These are phyloP conservation scores for Apiospora hydei DNA, from an alignment of 2,329 filamentous ascomycete genomes.

Conservation along the genomic window DNA sequence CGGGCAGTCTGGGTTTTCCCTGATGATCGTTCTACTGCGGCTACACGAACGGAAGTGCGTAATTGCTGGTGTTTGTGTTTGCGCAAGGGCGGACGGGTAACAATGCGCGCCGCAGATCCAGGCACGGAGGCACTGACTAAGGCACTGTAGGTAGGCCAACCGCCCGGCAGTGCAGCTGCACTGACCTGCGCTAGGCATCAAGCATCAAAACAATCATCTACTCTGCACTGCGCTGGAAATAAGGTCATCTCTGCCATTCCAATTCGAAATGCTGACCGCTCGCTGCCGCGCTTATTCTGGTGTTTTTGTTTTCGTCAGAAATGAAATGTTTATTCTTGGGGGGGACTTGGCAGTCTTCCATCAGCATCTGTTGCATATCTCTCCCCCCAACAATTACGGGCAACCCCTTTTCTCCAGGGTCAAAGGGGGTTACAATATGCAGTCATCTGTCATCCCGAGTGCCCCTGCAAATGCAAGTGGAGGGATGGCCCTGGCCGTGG, in stretches of 20 bases:
- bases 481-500: slow-evolving; percentile 8
- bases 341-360: not conserved
- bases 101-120: slow-evolving; percentile 5
- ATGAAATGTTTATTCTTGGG: not conserved
- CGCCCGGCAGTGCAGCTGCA: not conserved
- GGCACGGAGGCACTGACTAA: not conserved
- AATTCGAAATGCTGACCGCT: not conserved
- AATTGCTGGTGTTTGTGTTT: not conserved
- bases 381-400: not conserved
- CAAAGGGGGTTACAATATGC: slow-evolving; percentile 9
- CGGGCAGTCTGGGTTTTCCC: not conserved
- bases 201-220: not conserved
- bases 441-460: slow-evolving; percentile 12
- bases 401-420: not conserved
- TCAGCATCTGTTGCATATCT: not conserved
- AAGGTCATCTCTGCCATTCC: slow-evolving; percentile 9
- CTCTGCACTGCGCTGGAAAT: slow-evolving; percentile 18
- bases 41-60: slow-evolving; percentile 1
- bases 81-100: slow-evolving; percentile 1
- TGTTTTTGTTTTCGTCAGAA: not conserved
- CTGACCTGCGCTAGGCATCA: not conserved
- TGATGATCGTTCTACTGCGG: not conserved
- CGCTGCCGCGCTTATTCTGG: not conserved
- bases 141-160: not conserved
- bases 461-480: slow-evolving; percentile 16